Conservation (phyloP, 257 asterid species). For the Solanum bulbocastanum region DNA sequence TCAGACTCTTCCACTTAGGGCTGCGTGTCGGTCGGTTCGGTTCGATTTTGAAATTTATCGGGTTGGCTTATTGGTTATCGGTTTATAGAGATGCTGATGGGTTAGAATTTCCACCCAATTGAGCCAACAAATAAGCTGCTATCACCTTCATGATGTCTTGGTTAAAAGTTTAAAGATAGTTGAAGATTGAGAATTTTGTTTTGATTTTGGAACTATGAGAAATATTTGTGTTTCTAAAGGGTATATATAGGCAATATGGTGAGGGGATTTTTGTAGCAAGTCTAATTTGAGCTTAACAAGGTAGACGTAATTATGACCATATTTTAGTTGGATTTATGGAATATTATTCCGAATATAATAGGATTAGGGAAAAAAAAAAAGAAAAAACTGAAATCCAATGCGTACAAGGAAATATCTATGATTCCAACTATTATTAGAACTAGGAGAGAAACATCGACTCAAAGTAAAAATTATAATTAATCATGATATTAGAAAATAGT, state of each 20-base stretch:
- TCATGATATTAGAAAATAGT: neutral
- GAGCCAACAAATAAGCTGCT: conserved; percentile 12
- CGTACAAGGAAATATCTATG: neutral
- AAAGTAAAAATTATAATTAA: neutral
- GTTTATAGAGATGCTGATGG: no score
- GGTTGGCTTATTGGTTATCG: no score
- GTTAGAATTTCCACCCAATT: conserved; percentile 6
- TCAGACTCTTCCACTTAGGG: conserved; percentile 2
- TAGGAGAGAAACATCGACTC: neutral
- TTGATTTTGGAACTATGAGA: neutral
- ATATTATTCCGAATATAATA: neutral
- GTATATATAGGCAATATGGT: neutral
- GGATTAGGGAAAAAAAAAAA: neutral
- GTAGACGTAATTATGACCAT: neutral
- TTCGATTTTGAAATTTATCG: no score
- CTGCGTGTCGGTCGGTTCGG: no score
- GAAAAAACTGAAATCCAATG: neutral
- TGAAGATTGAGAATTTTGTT: neutral
- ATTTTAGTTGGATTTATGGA: neutral
- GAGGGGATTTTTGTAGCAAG: neutral
- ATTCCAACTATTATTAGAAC: neutral
- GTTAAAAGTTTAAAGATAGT: neutral
- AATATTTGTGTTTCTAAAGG: neutral
- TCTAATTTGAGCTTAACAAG: neutral
- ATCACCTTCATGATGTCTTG: conserved; percentile 4